Evolutionary conservation across 164 flowering plant species (phyloP).

Genomic region (Buxus sempervirens): DNA sequence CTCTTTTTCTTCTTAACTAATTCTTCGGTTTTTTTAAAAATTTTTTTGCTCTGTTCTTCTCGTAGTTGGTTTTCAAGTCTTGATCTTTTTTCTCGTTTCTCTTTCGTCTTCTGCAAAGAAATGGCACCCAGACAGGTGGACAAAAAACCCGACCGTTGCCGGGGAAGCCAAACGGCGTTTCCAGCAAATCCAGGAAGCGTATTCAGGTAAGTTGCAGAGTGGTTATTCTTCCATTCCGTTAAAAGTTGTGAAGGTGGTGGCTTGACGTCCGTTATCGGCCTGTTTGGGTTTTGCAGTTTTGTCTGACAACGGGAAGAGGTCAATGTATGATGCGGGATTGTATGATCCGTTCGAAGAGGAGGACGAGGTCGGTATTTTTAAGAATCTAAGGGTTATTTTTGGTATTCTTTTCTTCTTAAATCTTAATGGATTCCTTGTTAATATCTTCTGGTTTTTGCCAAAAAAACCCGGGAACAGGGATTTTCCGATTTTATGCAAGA

Average conservation of each 20-base stretch:
- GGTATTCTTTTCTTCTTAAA: too few relatives aligned
- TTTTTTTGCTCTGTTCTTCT: background rate
- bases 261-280: background rate
- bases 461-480: constrained; percentile 36
- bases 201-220: constrained; percentile 43
- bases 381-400: too few relatives aligned
- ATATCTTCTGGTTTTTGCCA: too few relatives aligned
- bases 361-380: constrained; percentile 47
- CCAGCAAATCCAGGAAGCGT: constrained; percentile 95
- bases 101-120: constrained; percentile 35
- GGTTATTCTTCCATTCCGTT: background rate
- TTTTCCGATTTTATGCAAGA: constrained; percentile 85
- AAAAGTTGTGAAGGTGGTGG: background rate
- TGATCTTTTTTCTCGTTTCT: background rate
- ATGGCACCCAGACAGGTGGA: constrained; percentile 92
- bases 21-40: background rate
- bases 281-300: constrained; percentile 38
- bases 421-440: too few relatives aligned
- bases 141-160: constrained; percentile 47
- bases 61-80: background rate
- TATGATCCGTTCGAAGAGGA: constrained; percentile 79
- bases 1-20: background rate
- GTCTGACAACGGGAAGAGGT: constrained; percentile 64
- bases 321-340: constrained; percentile 79
- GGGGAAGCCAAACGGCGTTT: constrained; percentile 77